phyloP scores from a whole-genome alignment of 2,329 filamentous ascomycete species.

The Colletotrichum scovillei region DNA sequence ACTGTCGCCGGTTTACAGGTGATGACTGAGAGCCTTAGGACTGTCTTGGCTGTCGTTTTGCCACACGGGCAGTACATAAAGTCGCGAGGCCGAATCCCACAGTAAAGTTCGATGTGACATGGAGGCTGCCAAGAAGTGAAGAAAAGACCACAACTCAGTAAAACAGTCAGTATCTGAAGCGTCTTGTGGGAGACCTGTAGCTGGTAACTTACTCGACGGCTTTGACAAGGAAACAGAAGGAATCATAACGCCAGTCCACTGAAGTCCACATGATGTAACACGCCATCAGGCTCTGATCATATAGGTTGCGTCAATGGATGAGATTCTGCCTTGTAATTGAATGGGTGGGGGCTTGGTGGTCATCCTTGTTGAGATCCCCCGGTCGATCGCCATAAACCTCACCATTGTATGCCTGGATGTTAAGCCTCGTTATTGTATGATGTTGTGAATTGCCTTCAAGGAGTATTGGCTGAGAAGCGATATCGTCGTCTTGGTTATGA shows the following conservation, averaged over 20 bases:
- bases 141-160: too few relatives aligned
- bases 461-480: background rate
- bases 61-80: too few relatives aligned
- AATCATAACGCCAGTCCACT: background rate
- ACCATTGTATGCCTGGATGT: background rate
- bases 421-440: background rate
- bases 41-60: too few relatives aligned
- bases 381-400: background rate
- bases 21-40: too few relatives aligned
- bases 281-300: too few relatives aligned
- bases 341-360: background rate
- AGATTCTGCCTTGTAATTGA: too few relatives aligned
- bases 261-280: too few relatives aligned
- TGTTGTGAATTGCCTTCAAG: background rate
- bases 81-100: too few relatives aligned
- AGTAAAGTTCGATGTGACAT: too few relatives aligned
- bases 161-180: background rate
- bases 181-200: background rate
- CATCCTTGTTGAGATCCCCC: background rate
- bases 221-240: background rate
- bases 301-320: too few relatives aligned
- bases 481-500: background rate
- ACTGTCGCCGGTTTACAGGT: too few relatives aligned
- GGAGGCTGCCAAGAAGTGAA: too few relatives aligned
- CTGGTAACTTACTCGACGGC: background rate